Percentiles rank a stretch among this genome's conserved stretches.
Conservation (phyloP, 495 filamentous ascomycete genomes). For the Aeminium ludgeri region DNA sequence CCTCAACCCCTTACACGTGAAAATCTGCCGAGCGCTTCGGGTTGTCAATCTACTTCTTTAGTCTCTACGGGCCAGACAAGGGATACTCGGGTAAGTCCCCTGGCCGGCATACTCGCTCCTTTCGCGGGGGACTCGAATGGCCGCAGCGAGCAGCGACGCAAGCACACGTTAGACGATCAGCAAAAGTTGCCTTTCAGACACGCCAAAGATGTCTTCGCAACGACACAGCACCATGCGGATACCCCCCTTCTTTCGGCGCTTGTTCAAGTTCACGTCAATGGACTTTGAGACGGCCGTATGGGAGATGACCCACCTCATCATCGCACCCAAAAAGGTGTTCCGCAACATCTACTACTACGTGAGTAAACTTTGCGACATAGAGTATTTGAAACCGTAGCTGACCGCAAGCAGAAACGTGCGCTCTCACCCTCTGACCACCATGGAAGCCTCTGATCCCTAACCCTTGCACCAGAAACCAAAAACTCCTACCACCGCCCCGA, state of each 20-base stretch:
- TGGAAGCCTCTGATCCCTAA: neutral
- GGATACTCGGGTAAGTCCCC: no score
- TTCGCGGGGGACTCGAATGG: no score
- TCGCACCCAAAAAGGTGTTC: slow-evolving; percentile 64
- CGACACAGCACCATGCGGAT: slow-evolving; percentile 25
- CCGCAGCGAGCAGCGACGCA: no score
- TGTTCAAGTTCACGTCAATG: slow-evolving; percentile 33
- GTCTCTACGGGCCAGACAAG: no score
- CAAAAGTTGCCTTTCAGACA: no score
- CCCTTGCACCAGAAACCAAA: slow-evolving; percentile 41
- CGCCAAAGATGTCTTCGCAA: slow-evolving; percentile 2
- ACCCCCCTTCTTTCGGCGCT: slow-evolving; percentile 32
- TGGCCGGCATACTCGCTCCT: no score
- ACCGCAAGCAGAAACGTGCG: no score
- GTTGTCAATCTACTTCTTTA: no score
- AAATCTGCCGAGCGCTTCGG: no score
- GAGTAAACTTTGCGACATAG: slow-evolving; percentile 13
- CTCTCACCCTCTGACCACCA: neutral
- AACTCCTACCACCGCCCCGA: slow-evolving; percentile 64
- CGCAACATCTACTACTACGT: slow-evolving; percentile 63
- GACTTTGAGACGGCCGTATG: slow-evolving; percentile 48
- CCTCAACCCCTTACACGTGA: no score
- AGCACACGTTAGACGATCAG: no score
- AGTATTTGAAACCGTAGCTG: neutral
- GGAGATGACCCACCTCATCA: slow-evolving; percentile 60